Percentiles rank a stretch among this genome's conserved stretches.
These are phyloP conservation scores for Talaromyces amestolkiae DNA, from an alignment of 2,329 filamentous ascomycete genomes.

Conservation along the genomic window DNA sequence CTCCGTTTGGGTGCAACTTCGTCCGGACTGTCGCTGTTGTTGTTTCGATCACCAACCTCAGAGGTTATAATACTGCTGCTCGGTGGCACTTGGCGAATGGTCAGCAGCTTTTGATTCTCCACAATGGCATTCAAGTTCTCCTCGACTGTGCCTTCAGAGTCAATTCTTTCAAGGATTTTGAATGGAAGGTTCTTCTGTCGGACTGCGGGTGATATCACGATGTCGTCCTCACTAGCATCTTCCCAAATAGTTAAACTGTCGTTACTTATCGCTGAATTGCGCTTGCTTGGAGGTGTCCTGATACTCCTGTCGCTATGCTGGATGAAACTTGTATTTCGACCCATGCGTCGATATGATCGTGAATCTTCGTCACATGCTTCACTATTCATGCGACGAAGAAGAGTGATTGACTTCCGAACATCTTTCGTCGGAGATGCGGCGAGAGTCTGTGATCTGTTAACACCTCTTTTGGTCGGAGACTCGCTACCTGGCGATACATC, in stretches of 20 bases:
- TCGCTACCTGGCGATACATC: background rate
- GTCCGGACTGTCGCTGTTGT: conserved; percentile 4
- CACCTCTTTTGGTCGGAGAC: conserved; percentile 20
- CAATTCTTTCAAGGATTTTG: conserved; percentile 18
- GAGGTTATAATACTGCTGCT: conserved; percentile 17
- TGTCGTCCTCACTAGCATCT: conserved; percentile 26
- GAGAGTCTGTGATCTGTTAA: conserved; percentile 20
- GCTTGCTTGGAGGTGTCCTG: conserved; percentile 13
- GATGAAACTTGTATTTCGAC: conserved; percentile 14
- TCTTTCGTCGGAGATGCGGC: conserved; percentile 22
- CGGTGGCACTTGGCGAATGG: conserved; percentile 12
- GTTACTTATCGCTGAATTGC: conserved; percentile 23
- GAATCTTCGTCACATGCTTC: conserved; percentile 22
- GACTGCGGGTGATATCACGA: background rate
- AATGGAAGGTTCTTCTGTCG: conserved; percentile 18
- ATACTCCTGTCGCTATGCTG: conserved; percentile 1
- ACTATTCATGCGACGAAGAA: conserved; percentile 28
- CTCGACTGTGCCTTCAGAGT: conserved; percentile 16
- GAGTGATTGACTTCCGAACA: conserved; percentile 30
- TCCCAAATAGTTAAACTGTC: conserved; percentile 39
- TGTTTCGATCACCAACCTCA: conserved; percentile 2
- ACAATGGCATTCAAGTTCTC: background rate
- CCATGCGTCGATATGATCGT: conserved; percentile 18
- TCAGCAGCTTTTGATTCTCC: background rate
- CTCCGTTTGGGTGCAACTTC: conserved; percentile 6